Evolutionary conservation across 495 filamentous ascomycete genomes (phyloP).

Genomic region (Jackrogersella minutella): DNA sequence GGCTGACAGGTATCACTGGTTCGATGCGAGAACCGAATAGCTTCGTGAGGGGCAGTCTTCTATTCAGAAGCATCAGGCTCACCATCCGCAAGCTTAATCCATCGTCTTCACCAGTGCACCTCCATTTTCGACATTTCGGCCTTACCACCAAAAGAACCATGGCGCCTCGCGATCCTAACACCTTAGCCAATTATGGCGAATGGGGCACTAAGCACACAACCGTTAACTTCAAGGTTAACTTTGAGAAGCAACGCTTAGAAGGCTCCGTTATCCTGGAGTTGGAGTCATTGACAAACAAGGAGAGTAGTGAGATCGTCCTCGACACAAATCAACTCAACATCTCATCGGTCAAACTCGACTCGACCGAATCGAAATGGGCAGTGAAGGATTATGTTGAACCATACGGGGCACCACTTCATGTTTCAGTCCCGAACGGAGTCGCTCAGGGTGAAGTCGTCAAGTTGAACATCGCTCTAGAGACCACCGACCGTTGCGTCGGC

Average conservation of each 20-base stretch:
- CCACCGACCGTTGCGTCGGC: conserved; percentile 87
- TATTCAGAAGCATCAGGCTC: conserved; percentile 38
- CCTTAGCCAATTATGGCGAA: conserved; percentile 86
- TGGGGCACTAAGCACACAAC: conserved; percentile 83
- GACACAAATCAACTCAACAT: conserved; percentile 86
- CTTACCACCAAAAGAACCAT: conserved; percentile 53
- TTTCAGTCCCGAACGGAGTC: conserved; percentile 70
- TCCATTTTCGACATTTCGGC: conserved; percentile 35
- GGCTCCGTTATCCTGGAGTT: conserved; percentile 80
- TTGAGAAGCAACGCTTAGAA: conserved; percentile 73
- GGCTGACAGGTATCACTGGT: background rate
- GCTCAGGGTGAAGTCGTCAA: conserved; percentile 68
- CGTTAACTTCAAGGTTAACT: conserved; percentile 81
- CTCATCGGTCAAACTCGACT: conserved; percentile 68
- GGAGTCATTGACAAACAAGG: conserved; percentile 71
- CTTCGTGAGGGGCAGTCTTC: conserved; percentile 39
- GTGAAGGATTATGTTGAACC: conserved; percentile 73
- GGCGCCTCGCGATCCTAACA: conserved; percentile 84
- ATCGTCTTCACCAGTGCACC: conserved; percentile 14
- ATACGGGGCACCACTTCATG: conserved; percentile 80
- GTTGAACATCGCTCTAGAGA: conserved; percentile 66
- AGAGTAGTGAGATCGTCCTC: conserved; percentile 78
- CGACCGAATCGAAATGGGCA: conserved; percentile 66
- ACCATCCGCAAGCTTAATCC: conserved; percentile 35
- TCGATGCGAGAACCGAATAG: conserved; percentile 36